Evolutionary conservation across 2,329 filamentous ascomycete genomes (phyloP).

Genomic region (Epichloe amarillans): DNA sequence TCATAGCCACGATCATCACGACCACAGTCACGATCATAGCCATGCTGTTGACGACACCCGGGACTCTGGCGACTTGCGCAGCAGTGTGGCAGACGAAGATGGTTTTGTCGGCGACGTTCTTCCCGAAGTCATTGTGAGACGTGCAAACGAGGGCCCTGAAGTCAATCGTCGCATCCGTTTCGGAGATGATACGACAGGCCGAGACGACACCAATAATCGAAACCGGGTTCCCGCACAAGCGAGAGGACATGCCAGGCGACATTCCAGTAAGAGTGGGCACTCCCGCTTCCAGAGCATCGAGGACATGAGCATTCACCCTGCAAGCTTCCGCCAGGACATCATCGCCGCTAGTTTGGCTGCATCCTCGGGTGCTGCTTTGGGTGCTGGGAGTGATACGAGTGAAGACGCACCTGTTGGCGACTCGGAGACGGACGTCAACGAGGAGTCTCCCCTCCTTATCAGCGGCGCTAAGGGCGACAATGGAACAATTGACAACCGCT

Average conservation of each 20-base stretch:
- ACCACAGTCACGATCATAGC: conserved; percentile 23
- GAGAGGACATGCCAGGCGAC: conserved; percentile 30
- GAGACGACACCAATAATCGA: conserved; percentile 16
- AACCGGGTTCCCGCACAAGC: conserved; percentile 20
- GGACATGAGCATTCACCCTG: conserved; percentile 75
- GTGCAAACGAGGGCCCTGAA: conserved; percentile 25
- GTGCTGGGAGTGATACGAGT: conserved; percentile 40
- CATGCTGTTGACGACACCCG: conserved; percentile 40
- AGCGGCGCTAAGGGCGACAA: conserved; percentile 15
- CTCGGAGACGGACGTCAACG: conserved; percentile 26
- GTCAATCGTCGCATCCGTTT: conserved; percentile 28
- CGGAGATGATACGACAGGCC: conserved; percentile 15
- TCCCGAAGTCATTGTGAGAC: conserved; percentile 46
- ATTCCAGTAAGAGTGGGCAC: conserved; percentile 36
- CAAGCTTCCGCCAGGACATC: conserved; percentile 83
- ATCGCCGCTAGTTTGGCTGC: conserved; percentile 61
- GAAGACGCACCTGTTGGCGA: conserved; percentile 32
- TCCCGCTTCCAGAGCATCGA: conserved; percentile 51
- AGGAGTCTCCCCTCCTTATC: conserved; percentile 33
- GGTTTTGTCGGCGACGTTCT: conserved; percentile 48
- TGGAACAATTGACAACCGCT: conserved; percentile 15
- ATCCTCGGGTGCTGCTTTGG: conserved; percentile 34
- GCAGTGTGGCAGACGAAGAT: conserved; percentile 39
- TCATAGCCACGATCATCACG: conserved; percentile 30
- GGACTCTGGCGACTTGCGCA: conserved; percentile 23